These are phyloP conservation scores for Leersia perrieri DNA, from an alignment of 176 grass and related monocot genomes.

Conservation along the genomic window DNA sequence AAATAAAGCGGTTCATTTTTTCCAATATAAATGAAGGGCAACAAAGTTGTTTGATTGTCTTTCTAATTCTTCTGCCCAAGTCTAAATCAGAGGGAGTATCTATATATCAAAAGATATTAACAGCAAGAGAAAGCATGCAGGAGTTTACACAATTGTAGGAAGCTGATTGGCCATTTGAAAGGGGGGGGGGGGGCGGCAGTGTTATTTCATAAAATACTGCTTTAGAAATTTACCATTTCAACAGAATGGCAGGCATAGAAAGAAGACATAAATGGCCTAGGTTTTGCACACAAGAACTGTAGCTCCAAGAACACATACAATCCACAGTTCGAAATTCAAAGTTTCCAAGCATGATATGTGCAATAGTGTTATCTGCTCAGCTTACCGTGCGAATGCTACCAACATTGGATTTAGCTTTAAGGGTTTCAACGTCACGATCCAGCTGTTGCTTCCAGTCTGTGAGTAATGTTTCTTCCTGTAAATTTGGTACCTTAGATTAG, in stretches of 20 bases:
- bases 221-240: neutral
- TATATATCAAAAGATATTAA: slow-evolving; percentile 2
- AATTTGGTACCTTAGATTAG: slow-evolving; percentile 27
- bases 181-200: slow-evolving; percentile 12
- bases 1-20: too few relatives aligned
- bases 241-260: neutral
- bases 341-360: neutral
- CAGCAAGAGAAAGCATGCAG: neutral
- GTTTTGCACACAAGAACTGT: neutral
- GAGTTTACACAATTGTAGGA: neutral
- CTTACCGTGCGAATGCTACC: slow-evolving; percentile 76
- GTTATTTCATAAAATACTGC: neutral
- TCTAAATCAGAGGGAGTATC: too few relatives aligned
- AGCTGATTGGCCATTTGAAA: neutral
- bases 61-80: too few relatives aligned
- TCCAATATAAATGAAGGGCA: too few relatives aligned
- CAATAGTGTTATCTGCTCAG: neutral
- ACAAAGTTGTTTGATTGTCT: too few relatives aligned
- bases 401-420: slow-evolving; percentile 97
- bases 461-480: slow-evolving; percentile 87
- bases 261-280: slow-evolving; percentile 10
- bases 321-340: neutral
- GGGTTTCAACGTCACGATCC: slow-evolving; percentile 95
- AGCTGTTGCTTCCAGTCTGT: slow-evolving; percentile 98
- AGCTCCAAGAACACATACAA: neutral